A percentile compares a stretch with the other conserved stretches of the same genome.
Evolutionary conservation across 208 protist species (phyloP).

Genomic region (Leishmania tropica): DNA sequence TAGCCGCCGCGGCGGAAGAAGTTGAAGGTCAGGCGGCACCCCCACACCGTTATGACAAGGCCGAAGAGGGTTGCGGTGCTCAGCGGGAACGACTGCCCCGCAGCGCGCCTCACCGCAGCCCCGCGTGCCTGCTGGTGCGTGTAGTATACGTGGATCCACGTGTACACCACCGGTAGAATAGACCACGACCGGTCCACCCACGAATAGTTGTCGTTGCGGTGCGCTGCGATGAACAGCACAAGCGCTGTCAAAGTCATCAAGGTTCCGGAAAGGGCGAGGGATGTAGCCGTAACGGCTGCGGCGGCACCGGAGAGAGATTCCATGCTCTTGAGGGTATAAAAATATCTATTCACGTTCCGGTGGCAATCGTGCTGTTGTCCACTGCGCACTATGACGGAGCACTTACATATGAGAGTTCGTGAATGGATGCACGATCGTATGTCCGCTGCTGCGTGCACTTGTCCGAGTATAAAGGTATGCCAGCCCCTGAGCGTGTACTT

Average conservation of each 20-base stretch:
- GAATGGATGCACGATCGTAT: not conserved
- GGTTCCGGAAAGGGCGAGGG: slow-evolving; percentile 27
- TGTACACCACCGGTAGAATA: slow-evolving; percentile 70
- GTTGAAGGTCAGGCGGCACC: slow-evolving; percentile 74
- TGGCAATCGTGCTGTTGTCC: not conserved
- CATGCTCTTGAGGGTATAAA: not conserved
- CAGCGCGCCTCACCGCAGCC: not conserved
- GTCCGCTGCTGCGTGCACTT: not conserved
- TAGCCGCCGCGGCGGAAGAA: slow-evolving; percentile 78
- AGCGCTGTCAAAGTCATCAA: slow-evolving; percentile 54
- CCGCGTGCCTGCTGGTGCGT: slow-evolving; percentile 6
- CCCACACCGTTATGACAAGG: slow-evolving; percentile 67
- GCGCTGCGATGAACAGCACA: slow-evolving; percentile 52
- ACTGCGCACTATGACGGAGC: not conserved
- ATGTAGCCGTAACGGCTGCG: slow-evolving; percentile 14
- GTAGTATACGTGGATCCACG: slow-evolving; percentile 64
- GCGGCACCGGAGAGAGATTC: not conserved
- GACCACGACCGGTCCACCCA: slow-evolving; percentile 86
- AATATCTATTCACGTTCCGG: not conserved
- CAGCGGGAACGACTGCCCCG: slow-evolving; percentile 1
- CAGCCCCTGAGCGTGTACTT: not conserved
- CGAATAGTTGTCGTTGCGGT: slow-evolving; percentile 70
- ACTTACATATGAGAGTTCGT: not conserved
- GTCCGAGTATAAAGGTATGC: not conserved
- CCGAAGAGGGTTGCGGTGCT: slow-evolving; percentile 43